These are phyloP conservation scores for Agapanthus africanus DNA, from an alignment of 106 monocot genomes.

Conservation along the genomic window DNA sequence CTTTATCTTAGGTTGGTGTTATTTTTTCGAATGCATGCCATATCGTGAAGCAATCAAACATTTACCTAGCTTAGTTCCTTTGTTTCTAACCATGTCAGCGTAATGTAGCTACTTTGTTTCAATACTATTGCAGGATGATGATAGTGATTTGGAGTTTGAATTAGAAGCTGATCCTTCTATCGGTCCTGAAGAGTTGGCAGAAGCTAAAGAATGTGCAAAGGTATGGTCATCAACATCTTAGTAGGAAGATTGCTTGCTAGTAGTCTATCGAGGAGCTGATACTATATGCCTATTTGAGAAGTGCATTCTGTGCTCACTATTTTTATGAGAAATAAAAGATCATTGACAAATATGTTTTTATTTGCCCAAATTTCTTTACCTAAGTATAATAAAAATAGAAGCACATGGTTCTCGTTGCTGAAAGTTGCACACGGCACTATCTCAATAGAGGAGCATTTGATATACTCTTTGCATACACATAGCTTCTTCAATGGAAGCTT, in stretches of 20 bases:
- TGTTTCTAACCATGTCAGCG: no score
- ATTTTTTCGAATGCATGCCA: no score
- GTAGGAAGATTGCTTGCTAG: background rate
- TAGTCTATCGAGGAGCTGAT: background rate
- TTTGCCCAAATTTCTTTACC: background rate
- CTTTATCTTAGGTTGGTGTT: no score
- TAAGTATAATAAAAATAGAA: background rate
- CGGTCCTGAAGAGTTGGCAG: slow-evolving; percentile 17
- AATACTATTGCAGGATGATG: no score
- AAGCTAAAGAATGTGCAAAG: slow-evolving; percentile 33
- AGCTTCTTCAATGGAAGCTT: background rate
- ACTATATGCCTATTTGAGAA: background rate
- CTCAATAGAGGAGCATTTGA: background rate
- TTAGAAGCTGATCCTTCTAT: slow-evolving; percentile 30
- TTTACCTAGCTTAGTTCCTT: no score
- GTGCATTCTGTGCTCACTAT: background rate
- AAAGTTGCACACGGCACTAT: background rate
- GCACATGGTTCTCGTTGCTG: background rate
- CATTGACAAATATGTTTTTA: background rate
- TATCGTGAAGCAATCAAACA: no score
- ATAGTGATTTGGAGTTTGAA: slow-evolving; percentile 47
- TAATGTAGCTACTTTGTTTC: no score
- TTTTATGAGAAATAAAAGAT: background rate
- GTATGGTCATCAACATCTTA: slow-evolving; percentile 10
- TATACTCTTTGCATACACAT: background rate